A percentile compares a stretch with the other conserved stretches of the same genome.
These are phyloP conservation scores for Amanita pseudoporphyria DNA, from an alignment of 768 basidiomycete species.

Conservation along the genomic window DNA sequence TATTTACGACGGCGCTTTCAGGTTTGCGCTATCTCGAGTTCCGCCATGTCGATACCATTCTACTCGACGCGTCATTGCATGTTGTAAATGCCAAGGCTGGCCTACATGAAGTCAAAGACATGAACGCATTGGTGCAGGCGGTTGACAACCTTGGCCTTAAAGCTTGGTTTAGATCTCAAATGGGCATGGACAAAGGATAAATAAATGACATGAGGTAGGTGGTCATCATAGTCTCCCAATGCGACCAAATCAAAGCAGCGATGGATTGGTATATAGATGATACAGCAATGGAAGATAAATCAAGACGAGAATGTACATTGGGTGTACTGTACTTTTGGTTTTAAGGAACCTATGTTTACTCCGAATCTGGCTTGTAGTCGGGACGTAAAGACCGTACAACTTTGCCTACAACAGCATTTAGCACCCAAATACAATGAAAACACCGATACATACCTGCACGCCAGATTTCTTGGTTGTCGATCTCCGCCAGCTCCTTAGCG, in stretches of 20 bases:
- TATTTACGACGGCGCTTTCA: slow-evolving; percentile 7
- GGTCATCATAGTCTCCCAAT: background rate
- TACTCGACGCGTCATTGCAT: slow-evolving; percentile 13
- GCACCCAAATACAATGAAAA: background rate
- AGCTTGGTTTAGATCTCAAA: slow-evolving; percentile 27
- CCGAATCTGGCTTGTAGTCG: slow-evolving; percentile 65
- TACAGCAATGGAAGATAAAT: background rate
- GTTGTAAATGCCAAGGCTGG: slow-evolving; percentile 20
- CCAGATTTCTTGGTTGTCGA: slow-evolving; percentile 99
- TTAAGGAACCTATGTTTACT: slow-evolving; percentile 16
- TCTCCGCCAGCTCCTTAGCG: slow-evolving; percentile 84
- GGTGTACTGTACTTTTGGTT: slow-evolving; percentile 1
- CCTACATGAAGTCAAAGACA: slow-evolving; percentile 26
- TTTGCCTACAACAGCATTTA: slow-evolving; percentile 47
- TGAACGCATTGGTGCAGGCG: slow-evolving; percentile 22
- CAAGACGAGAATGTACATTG: background rate
- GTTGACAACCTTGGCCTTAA: slow-evolving; percentile 25
- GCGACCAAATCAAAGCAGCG: too few relatives aligned
- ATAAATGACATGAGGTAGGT: background rate
- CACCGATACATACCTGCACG: slow-evolving; percentile 57
- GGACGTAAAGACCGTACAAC: slow-evolving; percentile 83
- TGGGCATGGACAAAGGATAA: slow-evolving; percentile 24
- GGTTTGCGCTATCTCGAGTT: slow-evolving; percentile 35
- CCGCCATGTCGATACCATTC: slow-evolving; percentile 29
- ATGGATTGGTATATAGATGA: slow-evolving; percentile 1